Evolutionary conservation across 2,329 filamentous ascomycete genomes (phyloP).

Genomic region (Scleromitrula shiraiana): DNA sequence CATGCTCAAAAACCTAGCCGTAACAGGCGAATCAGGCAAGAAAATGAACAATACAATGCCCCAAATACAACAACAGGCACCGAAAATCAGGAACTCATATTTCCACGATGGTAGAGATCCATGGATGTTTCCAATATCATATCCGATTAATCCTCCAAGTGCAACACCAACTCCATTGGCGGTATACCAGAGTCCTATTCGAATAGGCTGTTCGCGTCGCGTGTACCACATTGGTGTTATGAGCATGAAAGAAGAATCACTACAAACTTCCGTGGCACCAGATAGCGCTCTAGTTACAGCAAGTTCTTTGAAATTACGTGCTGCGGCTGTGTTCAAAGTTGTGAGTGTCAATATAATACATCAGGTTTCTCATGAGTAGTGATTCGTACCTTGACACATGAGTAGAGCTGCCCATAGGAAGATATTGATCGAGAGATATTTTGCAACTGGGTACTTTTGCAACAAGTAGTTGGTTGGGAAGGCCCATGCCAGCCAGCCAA

Average conservation of each 20-base stretch:
- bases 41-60: conserved; percentile 30
- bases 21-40: conserved; percentile 18
- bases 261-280: conserved; percentile 29
- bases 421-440: conserved; percentile 34
- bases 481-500: conserved; percentile 46
- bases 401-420: conserved; percentile 3
- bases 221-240: conserved; percentile 45
- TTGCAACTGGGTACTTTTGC: conserved; percentile 42
- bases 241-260: conserved; percentile 42
- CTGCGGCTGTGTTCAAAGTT: conserved; percentile 26
- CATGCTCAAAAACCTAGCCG: conserved; percentile 16
- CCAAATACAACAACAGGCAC: conserved; percentile 33
- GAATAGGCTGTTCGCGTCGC: conserved; percentile 50
- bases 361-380: conserved; percentile 23
- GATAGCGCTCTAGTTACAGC: neutral
- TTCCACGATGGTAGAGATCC: conserved; percentile 43
- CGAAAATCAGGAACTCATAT: conserved; percentile 48
- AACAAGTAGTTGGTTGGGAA: conserved; percentile 46
- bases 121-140: conserved; percentile 46
- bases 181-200: conserved; percentile 50
- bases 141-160: conserved; percentile 47
- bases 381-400: conserved; percentile 9
- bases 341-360: conserved; percentile 29
- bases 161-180: conserved; percentile 53
- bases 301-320: conserved; percentile 3